Percentiles rank a stretch among this genome's conserved stretches.
Evolutionary conservation across 805 yeast species (phyloP).

Genomic region (Saturnispora kantuleensis): DNA sequence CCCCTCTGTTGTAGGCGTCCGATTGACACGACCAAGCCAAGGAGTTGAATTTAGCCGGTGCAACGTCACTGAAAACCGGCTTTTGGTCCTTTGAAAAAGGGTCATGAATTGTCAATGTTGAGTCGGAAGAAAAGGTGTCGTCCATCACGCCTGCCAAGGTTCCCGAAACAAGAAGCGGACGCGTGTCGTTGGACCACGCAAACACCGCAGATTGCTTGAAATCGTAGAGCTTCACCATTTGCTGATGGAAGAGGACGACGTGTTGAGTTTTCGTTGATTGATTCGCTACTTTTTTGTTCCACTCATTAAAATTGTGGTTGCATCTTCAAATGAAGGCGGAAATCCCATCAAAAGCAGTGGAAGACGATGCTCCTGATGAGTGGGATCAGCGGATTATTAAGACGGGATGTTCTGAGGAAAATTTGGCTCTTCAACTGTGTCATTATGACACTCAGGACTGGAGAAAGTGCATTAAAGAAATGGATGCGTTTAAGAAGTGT

Average conservation of each 20-base stretch:
- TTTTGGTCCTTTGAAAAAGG: conserved; percentile 32
- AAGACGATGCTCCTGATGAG: conserved; percentile 59
- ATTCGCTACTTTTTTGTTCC: neutral
- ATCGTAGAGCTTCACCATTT: conserved; percentile 80
- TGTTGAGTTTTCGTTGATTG: conserved; percentile 6
- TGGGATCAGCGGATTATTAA: conserved; percentile 67
- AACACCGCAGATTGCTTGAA: conserved; percentile 83
- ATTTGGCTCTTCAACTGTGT: conserved; percentile 59
- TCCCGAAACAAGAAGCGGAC: conserved; percentile 80
- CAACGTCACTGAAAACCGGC: conserved; percentile 36
- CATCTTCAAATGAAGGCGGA: neutral
- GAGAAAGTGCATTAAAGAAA: conserved; percentile 61
- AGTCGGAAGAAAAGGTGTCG: conserved; percentile 69
- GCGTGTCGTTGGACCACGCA: conserved; percentile 79
- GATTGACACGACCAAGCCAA: conserved; percentile 70
- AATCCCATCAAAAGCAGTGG: conserved; percentile 14
- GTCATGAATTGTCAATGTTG: conserved; percentile 75
- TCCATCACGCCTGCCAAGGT: conserved; percentile 96
- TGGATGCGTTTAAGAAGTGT: conserved; percentile 34
- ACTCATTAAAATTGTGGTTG: neutral
- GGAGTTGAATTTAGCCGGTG: conserved; percentile 61
- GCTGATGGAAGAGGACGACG: conserved; percentile 5
- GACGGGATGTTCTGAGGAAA: conserved; percentile 73
- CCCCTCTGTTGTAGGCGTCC: conserved; percentile 37
- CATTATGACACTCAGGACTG: conserved; percentile 78